A percentile compares a stretch with the other conserved stretches of the same genome.
Conservation (phyloP, 345 rosid genomes). For the Psidium guajava region DNA sequence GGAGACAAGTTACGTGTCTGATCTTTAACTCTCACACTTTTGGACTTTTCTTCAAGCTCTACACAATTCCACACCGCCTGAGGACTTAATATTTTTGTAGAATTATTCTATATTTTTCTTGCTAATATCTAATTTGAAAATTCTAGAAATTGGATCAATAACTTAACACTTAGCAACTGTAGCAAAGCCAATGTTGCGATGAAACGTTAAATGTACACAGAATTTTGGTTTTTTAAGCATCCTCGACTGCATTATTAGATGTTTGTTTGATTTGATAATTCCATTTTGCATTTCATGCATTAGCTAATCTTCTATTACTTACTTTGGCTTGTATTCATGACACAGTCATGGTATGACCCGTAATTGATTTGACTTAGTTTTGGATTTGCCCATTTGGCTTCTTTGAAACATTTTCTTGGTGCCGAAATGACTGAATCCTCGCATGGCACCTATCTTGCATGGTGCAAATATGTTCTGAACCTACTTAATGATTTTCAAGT, state of each 20-base stretch:
- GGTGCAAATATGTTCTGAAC: neutral
- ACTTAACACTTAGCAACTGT: neutral
- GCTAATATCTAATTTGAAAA: too few species aligned
- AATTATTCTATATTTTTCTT: too few species aligned
- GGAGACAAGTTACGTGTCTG: too few species aligned
- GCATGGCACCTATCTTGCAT: neutral
- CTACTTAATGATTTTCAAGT: neutral
- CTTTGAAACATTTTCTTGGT: neutral
- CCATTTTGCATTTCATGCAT: neutral
- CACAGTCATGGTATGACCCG: neutral
- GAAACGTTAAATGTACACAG: neutral
- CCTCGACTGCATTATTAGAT: neutral
- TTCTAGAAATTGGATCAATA: too few species aligned
- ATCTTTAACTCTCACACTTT: too few species aligned
- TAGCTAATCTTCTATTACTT: neutral
- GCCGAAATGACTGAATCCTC: neutral
- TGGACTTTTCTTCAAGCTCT: too few species aligned
- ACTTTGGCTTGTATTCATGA: neutral
- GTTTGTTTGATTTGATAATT: neutral
- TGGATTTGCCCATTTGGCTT: neutral
- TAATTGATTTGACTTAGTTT: neutral
- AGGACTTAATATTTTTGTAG: too few species aligned
- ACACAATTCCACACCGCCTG: too few species aligned
- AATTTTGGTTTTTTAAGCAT: neutral
- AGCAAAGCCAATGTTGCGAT: neutral